Base-by-base conservation (phyloP, 176 grass and related monocot species). In the Carex kokanica region DNA sequence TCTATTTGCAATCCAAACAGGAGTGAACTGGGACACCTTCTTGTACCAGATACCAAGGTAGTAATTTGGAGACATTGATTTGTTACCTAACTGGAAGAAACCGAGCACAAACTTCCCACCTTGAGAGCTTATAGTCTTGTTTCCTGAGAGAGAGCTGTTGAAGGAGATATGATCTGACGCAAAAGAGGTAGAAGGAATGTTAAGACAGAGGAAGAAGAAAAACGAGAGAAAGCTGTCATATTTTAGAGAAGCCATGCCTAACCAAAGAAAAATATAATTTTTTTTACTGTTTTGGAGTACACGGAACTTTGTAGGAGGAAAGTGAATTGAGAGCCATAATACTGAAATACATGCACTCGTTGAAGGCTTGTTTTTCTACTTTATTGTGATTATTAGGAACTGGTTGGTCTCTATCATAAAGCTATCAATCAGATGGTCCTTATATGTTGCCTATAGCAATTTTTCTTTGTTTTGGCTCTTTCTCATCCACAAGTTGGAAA, bases 31-130 rank as follows among this genome's bases (percentile, higher is more conserved):
- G 5, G 86, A 53, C n/a, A 91, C 79, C 67, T 78, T 82, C 38
- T 78, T 86, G 86, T 91, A 86, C 89, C 89, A 91, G 21, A 91
- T 80, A 9, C 78, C 86, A 47, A 91, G 61, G 45, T 88, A 91
- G 79, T 88, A 80, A 58, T 43, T 78, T 0, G 45, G 16, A 51
- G 13, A 74, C 0, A 40, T 0, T 23, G 86, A 84, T 10, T 21
- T 74, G 7, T 74, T 74, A 74, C 16, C 34, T 74, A 49, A 24
- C 20, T 74, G 69, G 69, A 74, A 49, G 69, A 74, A 74, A 40
- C 69, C 69, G 0, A 74, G 11, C 69, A 12, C 69, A 49, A 74
- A 74, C 3, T 74, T 74, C 1, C 69, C 69, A 43, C 69, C 69
- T 74, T 74, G 69, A 74, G 69, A 74, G 4, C 2, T 74, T 9